Conservation (phyloP, 768 basidiomycete species). For the Psilocybe tampanensis region DNA sequence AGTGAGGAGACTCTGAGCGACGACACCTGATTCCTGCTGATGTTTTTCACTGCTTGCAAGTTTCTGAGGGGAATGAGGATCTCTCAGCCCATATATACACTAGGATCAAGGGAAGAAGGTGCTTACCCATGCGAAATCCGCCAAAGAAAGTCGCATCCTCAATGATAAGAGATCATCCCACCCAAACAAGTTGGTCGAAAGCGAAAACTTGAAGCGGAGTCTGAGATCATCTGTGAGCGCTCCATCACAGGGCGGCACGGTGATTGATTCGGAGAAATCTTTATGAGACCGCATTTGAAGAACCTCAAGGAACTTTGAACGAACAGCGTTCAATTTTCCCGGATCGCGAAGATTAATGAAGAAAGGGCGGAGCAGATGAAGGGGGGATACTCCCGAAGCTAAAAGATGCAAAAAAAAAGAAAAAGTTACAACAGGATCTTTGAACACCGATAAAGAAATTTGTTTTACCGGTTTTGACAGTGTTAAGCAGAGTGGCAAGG, state of each 20-base stretch:
- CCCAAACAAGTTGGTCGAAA: conserved; percentile 63
- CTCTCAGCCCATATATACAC: neutral
- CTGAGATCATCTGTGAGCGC: conserved; percentile 38
- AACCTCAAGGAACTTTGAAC: conserved; percentile 42
- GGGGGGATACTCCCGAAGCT: conserved; percentile 49
- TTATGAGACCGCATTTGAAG: conserved; percentile 30
- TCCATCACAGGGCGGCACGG: conserved; percentile 27
- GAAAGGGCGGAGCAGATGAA: conserved; percentile 52
- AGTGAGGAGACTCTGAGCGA: conserved; percentile 53
- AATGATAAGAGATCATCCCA: conserved; percentile 54
- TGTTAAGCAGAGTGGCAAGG: conserved; percentile 30
- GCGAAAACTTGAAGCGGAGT: conserved; percentile 48
- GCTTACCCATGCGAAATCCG: conserved; percentile 53
- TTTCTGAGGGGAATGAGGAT: conserved; percentile 44
- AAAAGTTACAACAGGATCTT: neutral
- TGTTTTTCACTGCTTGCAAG: conserved; percentile 42
- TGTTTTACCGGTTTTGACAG: conserved; percentile 32
- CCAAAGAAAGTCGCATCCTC: conserved; percentile 57
- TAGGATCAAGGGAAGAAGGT: neutral
- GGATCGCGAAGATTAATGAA: conserved; percentile 47
- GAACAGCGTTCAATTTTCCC: conserved; percentile 18
- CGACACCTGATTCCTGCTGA: conserved; percentile 44
- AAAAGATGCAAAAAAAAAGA: conserved; percentile 25
- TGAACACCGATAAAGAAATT: neutral
- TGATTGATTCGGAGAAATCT: conserved; percentile 37